These are phyloP conservation scores for Candida oleophila DNA, from an alignment of 805 yeast species.

Conservation along the genomic window DNA sequence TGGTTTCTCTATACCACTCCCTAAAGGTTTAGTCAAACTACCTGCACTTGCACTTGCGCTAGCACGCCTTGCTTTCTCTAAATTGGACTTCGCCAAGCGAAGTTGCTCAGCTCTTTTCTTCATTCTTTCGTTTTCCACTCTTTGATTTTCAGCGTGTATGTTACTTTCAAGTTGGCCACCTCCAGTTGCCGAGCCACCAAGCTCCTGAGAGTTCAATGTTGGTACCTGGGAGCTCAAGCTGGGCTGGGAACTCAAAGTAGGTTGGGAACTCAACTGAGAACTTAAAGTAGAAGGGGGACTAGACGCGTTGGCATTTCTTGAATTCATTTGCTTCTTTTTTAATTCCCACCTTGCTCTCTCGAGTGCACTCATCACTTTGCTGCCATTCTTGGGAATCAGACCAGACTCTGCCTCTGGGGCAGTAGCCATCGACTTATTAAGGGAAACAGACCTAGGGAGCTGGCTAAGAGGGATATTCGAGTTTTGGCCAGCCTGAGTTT, in stretches of 20 bases:
- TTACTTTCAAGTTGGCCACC: neutral
- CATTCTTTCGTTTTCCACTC: conserved; percentile 10
- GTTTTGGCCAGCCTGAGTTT: neutral
- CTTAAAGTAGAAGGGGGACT: neutral
- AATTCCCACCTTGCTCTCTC: conserved; percentile 3
- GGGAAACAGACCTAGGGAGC: neutral
- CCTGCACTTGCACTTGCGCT: neutral
- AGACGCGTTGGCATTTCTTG: neutral
- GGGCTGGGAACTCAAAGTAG: neutral
- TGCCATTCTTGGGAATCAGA: neutral
- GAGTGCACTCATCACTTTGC: conserved; percentile 1
- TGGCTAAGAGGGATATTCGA: neutral
- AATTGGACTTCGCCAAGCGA: conserved; percentile 2
- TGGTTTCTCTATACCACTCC: neutral
- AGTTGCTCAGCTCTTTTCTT: conserved; percentile 10
- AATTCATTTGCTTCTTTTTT: conserved; percentile 1
- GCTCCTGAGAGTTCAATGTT: neutral
- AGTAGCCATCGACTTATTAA: neutral
- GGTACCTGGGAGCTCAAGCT: neutral
- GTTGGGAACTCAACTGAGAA: neutral
- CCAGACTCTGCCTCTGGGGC: neutral
- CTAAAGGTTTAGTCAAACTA: neutral
- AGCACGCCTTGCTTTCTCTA: conserved; percentile 4
- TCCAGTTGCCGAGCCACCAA: neutral
- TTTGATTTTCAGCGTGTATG: conserved; percentile 3